Evolutionary conservation across 257 asterid species (phyloP), one percentile per base, ranked within the genome.

Genomic region (Gentiana macrophylla): DNA sequence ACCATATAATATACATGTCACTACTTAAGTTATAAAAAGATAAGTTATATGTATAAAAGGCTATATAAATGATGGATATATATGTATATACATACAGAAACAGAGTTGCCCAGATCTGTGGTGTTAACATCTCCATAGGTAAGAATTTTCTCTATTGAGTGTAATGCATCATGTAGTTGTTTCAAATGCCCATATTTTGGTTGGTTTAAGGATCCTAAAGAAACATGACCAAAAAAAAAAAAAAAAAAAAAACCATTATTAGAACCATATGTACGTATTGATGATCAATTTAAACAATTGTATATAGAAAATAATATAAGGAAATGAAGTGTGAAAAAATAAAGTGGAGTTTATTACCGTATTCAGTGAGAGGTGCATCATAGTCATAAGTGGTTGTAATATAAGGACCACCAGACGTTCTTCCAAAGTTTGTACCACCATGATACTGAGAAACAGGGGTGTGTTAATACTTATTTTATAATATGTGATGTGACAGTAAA

Each of bases 111-210:
- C 8, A 62, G 66, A 11, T 76, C 64, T 3, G 67, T 72, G 3
- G 48, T 37, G 45, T 77, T 50, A 56, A 77, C 50, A 35, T 77
- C 72, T 13, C 97, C 94, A 46, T 70, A 61, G 8, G 94, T 78
- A 53, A 84, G 86, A 56, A 59, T 41, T 58, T 78, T 70, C 71
- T 82, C 94, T 4, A 87, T 53, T 1, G 86, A 79, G 35, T 74
- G 83, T 35, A 85, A 64, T 34, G 60, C 79, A 37, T 71, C 66
- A 38, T 89, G 97, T 36, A 89, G 97, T 71, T 82, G 62, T 77
- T 82, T 83, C 76, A 89, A 47, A 64, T 89, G 95, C 2, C 97
- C 94, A 59, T 79, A 85, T 52, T 89, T 89, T 2, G 97, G 95
- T 50, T 85, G 86, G 4, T 72, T 84, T 37, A 74, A 15, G 62